A percentile compares a stretch with the other conserved stretches of the same genome.
These are phyloP conservation scores for Paulownia fortunei DNA, from an alignment of 257 asterid genomes.

Conservation along the genomic window DNA sequence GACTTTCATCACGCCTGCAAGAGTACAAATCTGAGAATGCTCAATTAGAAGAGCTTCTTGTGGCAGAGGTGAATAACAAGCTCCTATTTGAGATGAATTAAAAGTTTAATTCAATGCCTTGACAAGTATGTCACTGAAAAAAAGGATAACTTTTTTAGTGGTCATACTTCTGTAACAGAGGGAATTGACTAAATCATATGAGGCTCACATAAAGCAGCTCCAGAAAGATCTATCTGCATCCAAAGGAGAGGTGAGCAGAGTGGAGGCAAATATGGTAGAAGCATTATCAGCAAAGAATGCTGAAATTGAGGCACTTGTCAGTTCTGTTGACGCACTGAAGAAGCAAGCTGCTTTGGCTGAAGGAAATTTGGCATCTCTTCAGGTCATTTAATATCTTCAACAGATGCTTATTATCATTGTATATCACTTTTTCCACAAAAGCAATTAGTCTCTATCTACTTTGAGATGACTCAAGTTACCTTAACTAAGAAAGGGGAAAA, in stretches of 20 bases:
- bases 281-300: constrained; percentile 95
- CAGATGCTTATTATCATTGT: constrained; percentile 23
- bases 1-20: constrained; percentile 97
- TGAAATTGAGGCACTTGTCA: constrained; percentile 88
- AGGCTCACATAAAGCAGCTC: constrained; percentile 82
- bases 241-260: constrained; percentile 82
- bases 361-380: constrained; percentile 88
- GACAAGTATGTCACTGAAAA: constrained; percentile 20
- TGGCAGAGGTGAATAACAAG: constrained; percentile 75
- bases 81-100: constrained; percentile 28
- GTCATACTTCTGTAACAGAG: constrained; percentile 63
- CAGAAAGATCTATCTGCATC: constrained; percentile 77
- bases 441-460: constrained; percentile 6
- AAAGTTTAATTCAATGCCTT: constrained; percentile 8
- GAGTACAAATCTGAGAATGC: constrained; percentile 99
- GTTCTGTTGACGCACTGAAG: constrained; percentile 79
- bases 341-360: constrained; percentile 93
- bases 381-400: constrained; percentile 53
- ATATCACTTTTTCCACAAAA: constrained; percentile 22
- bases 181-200: constrained; percentile 88
- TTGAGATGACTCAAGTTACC: constrained; percentile 18
- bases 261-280: constrained; percentile 81
- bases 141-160: constrained; percentile 28
- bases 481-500: not conserved
- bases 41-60: constrained; percentile 93